Evolutionary conservation across 2,329 filamentous ascomycete species (phyloP).

Genomic region (Drechslerella dactyloides): DNA sequence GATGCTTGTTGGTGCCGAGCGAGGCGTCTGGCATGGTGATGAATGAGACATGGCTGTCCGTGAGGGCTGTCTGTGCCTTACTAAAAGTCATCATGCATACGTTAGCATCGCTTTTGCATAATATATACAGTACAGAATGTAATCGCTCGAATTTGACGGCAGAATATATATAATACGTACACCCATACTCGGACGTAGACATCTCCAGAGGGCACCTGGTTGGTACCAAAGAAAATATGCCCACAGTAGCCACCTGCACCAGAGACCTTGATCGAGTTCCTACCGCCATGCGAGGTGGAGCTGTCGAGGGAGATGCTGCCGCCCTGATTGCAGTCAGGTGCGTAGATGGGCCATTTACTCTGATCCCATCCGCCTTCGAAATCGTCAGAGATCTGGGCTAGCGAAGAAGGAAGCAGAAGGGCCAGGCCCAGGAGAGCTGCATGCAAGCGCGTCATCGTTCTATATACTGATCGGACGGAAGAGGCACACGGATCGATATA

Average conservation of each 20-base stretch:
- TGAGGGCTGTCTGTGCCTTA: conserved; percentile 66
- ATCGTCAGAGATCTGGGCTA: conserved; percentile 65
- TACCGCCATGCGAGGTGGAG: conserved; percentile 65
- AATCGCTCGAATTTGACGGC: too few species aligned
- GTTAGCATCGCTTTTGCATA: conserved; percentile 52
- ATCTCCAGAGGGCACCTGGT: conserved; percentile 64
- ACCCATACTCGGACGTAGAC: conserved; percentile 66
- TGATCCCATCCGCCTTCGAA: conserved; percentile 68
- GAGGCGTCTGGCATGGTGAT: conserved; percentile 69
- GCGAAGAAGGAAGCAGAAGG: conserved; percentile 59
- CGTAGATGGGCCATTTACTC: conserved; percentile 66
- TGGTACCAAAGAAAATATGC: conserved; percentile 69
- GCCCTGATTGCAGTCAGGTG: conserved; percentile 67
- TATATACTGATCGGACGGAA: too few species aligned
- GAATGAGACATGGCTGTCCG: conserved; percentile 67
- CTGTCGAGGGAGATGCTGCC: conserved; percentile 66
- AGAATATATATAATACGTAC: conserved; percentile 62
- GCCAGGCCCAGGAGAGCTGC: conserved; percentile 61
- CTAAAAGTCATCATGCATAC: conserved; percentile 56
- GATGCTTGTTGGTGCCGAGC: conserved; percentile 66
- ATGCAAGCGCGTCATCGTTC: conserved; percentile 60
- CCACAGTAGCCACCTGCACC: conserved; percentile 66
- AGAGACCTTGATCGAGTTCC: conserved; percentile 64
- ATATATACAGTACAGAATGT: too few species aligned
- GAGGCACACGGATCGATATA: not conserved